Percentiles rank a stretch among this genome's conserved stretches.
Conservation (phyloP, 2,329 filamentous ascomycete species). For the Fusarium caatingaense region DNA sequence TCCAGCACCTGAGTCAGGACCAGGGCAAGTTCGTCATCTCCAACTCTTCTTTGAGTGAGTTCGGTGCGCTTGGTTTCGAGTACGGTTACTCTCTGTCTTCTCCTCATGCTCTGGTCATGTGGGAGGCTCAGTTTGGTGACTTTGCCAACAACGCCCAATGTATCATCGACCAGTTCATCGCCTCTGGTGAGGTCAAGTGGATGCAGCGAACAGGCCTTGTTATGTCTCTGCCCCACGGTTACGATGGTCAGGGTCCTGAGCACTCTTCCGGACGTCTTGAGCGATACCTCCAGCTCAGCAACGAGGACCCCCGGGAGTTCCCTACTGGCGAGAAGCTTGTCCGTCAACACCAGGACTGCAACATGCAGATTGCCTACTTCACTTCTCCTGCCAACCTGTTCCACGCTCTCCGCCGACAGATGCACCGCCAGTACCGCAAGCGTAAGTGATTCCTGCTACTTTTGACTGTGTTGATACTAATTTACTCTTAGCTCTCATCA, state of each 20-base stretch:
- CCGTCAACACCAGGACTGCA: slow-evolving; percentile 98
- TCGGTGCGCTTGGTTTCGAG: slow-evolving; percentile 88
- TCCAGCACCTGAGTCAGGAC: slow-evolving; percentile 88
- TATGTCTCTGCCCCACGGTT: slow-evolving; percentile 96
- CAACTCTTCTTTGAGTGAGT: slow-evolving; percentile 86
- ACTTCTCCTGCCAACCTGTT: slow-evolving; percentile 97
- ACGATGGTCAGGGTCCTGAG: slow-evolving; percentile 97
- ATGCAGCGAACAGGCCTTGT: slow-evolving; percentile 97
- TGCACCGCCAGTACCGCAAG: slow-evolving; percentile 99
- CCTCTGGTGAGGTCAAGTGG: slow-evolving; percentile 98
- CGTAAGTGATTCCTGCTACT: slow-evolving; percentile 69
- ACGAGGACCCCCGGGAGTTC: slow-evolving; percentile 96
- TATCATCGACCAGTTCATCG: slow-evolving; percentile 98
- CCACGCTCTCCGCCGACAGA: slow-evolving; percentile 95
- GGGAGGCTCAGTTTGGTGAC: slow-evolving; percentile 99
- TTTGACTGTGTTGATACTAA: slow-evolving; percentile 28
- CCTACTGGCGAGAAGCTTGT: slow-evolving; percentile 88
- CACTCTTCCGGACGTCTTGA: slow-evolving; percentile 98
- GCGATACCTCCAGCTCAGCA: slow-evolving; percentile 95
- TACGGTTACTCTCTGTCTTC: slow-evolving; percentile 98
- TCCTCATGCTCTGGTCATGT: slow-evolving; percentile 97
- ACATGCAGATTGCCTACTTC: slow-evolving; percentile 98
- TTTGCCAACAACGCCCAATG: slow-evolving; percentile 99
- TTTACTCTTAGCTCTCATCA: slow-evolving; percentile 72
- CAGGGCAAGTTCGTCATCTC: slow-evolving; percentile 97